phyloP scores from a whole-genome alignment of 2,329 filamentous ascomycete genomes.

The Ophiostoma piceae region DNA sequence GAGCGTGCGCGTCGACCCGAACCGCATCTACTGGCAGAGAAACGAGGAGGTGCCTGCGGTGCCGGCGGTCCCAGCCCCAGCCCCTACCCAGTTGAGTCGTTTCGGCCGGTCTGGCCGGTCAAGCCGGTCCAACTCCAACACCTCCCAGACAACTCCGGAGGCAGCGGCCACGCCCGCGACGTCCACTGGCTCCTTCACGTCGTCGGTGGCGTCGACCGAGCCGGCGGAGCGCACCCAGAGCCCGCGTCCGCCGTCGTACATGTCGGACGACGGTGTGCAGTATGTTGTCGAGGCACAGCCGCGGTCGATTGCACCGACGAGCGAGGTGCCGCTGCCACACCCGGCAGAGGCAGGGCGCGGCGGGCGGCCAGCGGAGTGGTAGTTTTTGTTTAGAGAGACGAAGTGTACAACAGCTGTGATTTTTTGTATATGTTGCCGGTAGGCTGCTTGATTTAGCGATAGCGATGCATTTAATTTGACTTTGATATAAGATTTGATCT shows the following conservation, averaged over 20 bases:
- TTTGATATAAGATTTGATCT: background rate
- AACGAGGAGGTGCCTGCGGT: conserved; percentile 41
- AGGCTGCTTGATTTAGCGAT: background rate
- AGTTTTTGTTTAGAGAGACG: background rate
- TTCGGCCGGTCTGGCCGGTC: background rate
- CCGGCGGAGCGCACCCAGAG: conserved; percentile 24
- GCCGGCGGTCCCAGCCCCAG: background rate
- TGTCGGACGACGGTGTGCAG: conserved; percentile 66
- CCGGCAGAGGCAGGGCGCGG: conserved; percentile 43
- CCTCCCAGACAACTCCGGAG: background rate
- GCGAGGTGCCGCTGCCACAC: conserved; percentile 44
- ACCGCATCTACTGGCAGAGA: conserved; percentile 75
- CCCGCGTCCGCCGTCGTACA: conserved; percentile 66
- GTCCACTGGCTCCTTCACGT: background rate
- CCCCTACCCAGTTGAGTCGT: background rate
- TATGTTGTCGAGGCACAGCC: conserved; percentile 66
- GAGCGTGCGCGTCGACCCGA: conserved; percentile 77
- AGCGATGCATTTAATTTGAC: background rate
- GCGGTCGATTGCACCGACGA: conserved; percentile 49
- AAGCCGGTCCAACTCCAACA: background rate
- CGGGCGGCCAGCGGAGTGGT: background rate
- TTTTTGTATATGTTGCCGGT: background rate
- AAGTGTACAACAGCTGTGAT: background rate
- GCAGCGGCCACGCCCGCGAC: background rate
- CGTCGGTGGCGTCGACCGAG: conserved; percentile 25